phyloP scores from a whole-genome alignment of 805 yeast species.

The Schwanniomyces yamadae region DNA sequence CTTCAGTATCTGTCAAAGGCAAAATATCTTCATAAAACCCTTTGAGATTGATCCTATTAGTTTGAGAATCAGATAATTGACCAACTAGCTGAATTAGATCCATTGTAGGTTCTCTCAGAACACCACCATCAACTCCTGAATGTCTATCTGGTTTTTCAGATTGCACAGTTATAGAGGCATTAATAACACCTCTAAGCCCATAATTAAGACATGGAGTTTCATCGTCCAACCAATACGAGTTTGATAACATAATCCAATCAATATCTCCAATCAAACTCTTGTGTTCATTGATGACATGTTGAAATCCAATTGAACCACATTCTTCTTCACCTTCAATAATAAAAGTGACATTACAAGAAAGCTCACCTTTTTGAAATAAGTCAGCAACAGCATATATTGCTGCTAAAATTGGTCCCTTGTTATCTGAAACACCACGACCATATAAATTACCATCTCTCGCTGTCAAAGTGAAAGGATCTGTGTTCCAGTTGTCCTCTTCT shows the following conservation, averaged over 20 bases:
- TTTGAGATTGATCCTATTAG: constrained; percentile 56
- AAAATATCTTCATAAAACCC: constrained; percentile 68
- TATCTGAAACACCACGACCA: constrained; percentile 93
- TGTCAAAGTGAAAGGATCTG: constrained; percentile 74
- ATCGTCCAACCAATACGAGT: constrained; percentile 93
- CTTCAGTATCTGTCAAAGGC: constrained; percentile 57
- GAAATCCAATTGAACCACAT: constrained; percentile 85
- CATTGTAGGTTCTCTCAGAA: constrained; percentile 81
- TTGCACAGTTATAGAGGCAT: constrained; percentile 67
- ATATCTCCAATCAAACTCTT: constrained; percentile 53
- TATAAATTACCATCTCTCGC: constrained; percentile 82
- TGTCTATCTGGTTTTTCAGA: constrained; percentile 86
- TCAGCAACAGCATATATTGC: constrained; percentile 86
- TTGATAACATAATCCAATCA: constrained; percentile 88
- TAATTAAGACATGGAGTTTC: constrained; percentile 87
- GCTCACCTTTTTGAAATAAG: constrained; percentile 46
- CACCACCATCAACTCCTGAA: constrained; percentile 96
- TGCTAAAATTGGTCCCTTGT: constrained; percentile 90
- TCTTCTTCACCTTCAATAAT: constrained; percentile 96
- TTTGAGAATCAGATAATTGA: constrained; percentile 49
- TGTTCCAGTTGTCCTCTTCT: constrained; percentile 60
- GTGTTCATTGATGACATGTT: constrained; percentile 56
- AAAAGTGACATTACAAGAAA: constrained; percentile 75
- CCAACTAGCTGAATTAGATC: constrained; percentile 76
- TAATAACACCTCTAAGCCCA: constrained; percentile 89